A percentile compares a stretch with the other conserved stretches of the same genome.
phyloP scores from a whole-genome alignment of 805 yeast species.

The Yamadazyma paraphyllophila region DNA sequence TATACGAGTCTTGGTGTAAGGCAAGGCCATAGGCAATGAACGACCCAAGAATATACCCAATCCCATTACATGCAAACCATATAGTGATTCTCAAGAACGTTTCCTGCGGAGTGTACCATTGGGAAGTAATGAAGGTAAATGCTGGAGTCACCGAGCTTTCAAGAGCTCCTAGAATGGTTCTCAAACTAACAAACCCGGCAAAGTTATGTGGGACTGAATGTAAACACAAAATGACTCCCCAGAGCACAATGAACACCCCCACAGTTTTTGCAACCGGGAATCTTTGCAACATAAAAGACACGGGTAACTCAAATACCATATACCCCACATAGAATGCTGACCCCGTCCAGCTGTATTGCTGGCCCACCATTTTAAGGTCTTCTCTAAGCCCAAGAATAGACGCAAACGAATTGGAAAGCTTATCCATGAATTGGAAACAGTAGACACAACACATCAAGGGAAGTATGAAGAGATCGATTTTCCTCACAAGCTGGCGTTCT shows the following conservation, averaged over 20 bases:
- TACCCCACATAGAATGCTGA: slow-evolving; percentile 55
- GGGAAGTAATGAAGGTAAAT: slow-evolving; percentile 34
- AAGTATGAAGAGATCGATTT: slow-evolving; percentile 24
- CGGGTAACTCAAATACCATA: slow-evolving; percentile 53
- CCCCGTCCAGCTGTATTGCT: slow-evolving; percentile 39
- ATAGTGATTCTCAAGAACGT: slow-evolving; percentile 33
- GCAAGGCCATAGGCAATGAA: slow-evolving; percentile 56
- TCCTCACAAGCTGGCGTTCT: slow-evolving; percentile 16
- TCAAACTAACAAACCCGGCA: slow-evolving; percentile 38
- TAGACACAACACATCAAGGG: slow-evolving; percentile 27
- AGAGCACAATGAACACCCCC: slow-evolving; percentile 47
- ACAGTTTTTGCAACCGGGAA: slow-evolving; percentile 56
- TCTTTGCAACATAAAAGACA: slow-evolving; percentile 47
- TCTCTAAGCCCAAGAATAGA: slow-evolving; percentile 36
- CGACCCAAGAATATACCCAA: slow-evolving; percentile 38
- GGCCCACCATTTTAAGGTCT: slow-evolving; percentile 34
- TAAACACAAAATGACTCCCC: slow-evolving; percentile 61
- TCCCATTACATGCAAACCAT: slow-evolving; percentile 37
- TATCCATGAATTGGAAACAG: slow-evolving; percentile 35
- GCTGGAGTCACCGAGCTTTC: slow-evolving; percentile 43
- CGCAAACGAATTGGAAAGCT: slow-evolving; percentile 39
- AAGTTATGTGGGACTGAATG: slow-evolving; percentile 47
- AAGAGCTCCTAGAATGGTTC: slow-evolving; percentile 38
- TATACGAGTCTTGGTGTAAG: slow-evolving; percentile 33
- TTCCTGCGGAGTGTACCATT: slow-evolving; percentile 35